Evolutionary conservation across 768 basidiomycete species (phyloP), one percentile per base, ranked within the genome.

Genomic region (Lactarius hengduanensis): DNA sequence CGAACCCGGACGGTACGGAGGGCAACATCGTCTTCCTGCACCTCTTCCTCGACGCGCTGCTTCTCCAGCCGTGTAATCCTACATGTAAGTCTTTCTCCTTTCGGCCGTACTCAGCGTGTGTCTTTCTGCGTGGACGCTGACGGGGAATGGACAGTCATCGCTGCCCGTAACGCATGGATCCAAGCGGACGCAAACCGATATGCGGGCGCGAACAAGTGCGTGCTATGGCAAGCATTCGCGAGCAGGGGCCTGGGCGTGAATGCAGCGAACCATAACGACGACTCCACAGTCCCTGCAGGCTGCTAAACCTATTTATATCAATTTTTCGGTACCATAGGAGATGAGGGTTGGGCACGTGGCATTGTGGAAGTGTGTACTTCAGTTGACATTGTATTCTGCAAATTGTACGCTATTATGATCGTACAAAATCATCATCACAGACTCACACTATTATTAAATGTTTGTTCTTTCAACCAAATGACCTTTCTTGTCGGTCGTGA

Each of bases 1-100:
- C 81, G 2, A 77, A 84, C 70, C 76, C 82, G 1, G 72, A 66
- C 71, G 76, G 77, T 15, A 69, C 70, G 0, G 78, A 76, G 62
- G 84, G 85, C 18, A 85, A 84, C 70, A 75, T 81, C 28, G 79
- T 84, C 10, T 84, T 77, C 76, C 75, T 84, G 67, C 81, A 81
- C 66, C 77, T 84, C 30, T 81, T 85, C 73, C 77, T 85, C 59
- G 82, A 82, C 69, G 76, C 81, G 0, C 78, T 85, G n/a, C 71
- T 79, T 13, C 71, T 84, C 34, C 81, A 84, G 72, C 77, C 78
- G 1, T 79, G 78, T 72, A 75, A 82, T 71, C 84, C 85, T 13
- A 82, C 82, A 13, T 81, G 82, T 82, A 60, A 50, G 82, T 74
- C 11, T 3, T 43, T 43, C 34, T 11, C 28, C n/a, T 59, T 54